Percentiles rank a stretch among this genome's conserved stretches.
These are phyloP conservation scores for Ambrosiella xylebori DNA, from an alignment of 2,329 filamentous ascomycete genomes.

Conservation along the genomic window DNA sequence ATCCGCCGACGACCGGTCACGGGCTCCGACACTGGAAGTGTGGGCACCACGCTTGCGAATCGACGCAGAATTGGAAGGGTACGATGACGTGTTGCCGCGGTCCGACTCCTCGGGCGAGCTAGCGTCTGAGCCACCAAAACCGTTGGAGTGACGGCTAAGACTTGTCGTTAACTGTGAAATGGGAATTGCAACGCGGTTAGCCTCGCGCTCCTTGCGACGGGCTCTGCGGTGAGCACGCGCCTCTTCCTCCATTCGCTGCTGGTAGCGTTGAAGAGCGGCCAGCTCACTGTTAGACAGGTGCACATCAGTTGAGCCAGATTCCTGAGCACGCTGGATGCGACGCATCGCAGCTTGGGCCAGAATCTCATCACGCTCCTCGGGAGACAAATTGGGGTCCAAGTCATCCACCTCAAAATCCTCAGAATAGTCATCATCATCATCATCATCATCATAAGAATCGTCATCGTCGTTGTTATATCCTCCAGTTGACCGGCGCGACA, in stretches of 20 bases:
- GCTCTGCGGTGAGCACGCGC: constrained; percentile 21
- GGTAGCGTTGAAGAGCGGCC: constrained; percentile 55
- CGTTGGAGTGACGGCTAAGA: neutral
- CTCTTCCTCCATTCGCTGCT: constrained; percentile 39
- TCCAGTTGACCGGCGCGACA: constrained; percentile 6
- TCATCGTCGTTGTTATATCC: neutral
- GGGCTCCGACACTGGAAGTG: constrained; percentile 10
- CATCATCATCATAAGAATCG: constrained; percentile 15
- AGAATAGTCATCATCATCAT: constrained; percentile 21
- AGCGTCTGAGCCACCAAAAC: neutral
- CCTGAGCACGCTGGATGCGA: constrained; percentile 62
- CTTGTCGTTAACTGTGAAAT: constrained; percentile 27
- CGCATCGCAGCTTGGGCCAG: constrained; percentile 63
- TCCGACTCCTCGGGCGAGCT: constrained; percentile 8
- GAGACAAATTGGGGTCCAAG: constrained; percentile 35
- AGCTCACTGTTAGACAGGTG: constrained; percentile 66
- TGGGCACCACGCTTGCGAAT: constrained; percentile 5
- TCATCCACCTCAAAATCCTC: constrained; percentile 29
- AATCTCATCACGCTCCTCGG: constrained; percentile 52
- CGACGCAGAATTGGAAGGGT: constrained; percentile 9
- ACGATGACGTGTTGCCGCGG: constrained; percentile 1
- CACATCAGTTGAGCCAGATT: constrained; percentile 60
- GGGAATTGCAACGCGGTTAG: constrained; percentile 35
- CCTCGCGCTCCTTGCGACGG: constrained; percentile 19
- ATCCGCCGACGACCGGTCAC: constrained; percentile 7